Evolutionary conservation across 129 eudicot species (phyloP).

Genomic region (Chrysanthemum makinoi): DNA sequence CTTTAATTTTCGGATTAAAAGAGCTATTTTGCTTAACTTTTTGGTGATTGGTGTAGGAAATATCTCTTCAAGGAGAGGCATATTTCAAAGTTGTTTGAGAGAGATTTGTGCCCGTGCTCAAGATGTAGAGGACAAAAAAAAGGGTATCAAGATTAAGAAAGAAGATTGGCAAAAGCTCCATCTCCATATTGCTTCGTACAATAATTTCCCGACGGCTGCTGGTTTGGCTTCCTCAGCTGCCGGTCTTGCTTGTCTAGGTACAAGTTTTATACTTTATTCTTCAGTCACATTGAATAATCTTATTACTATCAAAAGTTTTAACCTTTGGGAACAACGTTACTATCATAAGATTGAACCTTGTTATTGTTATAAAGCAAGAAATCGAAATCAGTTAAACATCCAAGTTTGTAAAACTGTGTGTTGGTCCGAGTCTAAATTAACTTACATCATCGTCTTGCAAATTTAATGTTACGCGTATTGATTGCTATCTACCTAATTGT

Average conservation of each 20-base stretch:
- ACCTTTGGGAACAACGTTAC: too few species aligned
- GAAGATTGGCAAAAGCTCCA: conserved; percentile 86
- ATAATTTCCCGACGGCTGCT: conserved; percentile 98
- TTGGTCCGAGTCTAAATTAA: too few species aligned
- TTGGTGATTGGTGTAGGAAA: conserved; percentile 64
- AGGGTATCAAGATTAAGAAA: conserved; percentile 72
- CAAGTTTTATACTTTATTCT: neutral
- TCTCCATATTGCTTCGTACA: conserved; percentile 88
- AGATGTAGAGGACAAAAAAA: conserved; percentile 82
- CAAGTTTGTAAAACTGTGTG: too few species aligned
- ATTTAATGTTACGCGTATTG: too few species aligned
- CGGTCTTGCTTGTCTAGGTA: conserved; percentile 98
- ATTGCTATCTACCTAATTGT: too few species aligned
- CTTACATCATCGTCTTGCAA: too few species aligned
- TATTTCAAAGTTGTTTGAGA: conserved; percentile 83
- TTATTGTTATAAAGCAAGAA: too few species aligned
- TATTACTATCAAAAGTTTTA: neutral
- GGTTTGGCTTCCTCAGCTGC: conserved; percentile 99
- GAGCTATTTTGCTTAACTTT: conserved; percentile 8
- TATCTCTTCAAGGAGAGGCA: conserved; percentile 86
- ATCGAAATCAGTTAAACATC: too few species aligned
- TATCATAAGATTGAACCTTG: too few species aligned
- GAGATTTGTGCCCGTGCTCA: conserved; percentile 87
- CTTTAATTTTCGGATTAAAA: conserved; percentile 20
- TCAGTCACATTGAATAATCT: neutral